phyloP scores from a whole-genome alignment of 1,139 yeast species.

The Pichia cactophila region DNA sequence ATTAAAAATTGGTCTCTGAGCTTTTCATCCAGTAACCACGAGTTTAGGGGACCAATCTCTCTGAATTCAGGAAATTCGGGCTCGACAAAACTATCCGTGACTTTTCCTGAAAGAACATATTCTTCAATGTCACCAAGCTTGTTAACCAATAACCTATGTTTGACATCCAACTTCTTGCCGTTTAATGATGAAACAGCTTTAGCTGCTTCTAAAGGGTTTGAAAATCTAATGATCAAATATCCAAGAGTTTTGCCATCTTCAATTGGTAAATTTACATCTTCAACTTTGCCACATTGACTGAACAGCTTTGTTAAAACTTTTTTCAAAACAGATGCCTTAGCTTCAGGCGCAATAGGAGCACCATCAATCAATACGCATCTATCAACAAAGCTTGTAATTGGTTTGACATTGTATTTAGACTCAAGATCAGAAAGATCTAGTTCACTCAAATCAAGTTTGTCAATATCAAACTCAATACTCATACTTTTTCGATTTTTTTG shows the following conservation, averaged over 20 bases:
- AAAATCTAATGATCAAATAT: conserved; percentile 79
- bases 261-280: conserved; percentile 71
- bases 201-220: conserved; percentile 57
- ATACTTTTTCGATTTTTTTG: neutral
- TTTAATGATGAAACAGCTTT: conserved; percentile 75
- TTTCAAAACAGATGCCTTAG: conserved; percentile 75
- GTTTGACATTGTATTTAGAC: conserved; percentile 56
- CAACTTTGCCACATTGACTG: conserved; percentile 61
- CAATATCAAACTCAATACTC: conserved; percentile 21
- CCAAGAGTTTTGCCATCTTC: conserved; percentile 81
- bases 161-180: conserved; percentile 87
- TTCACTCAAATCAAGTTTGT: conserved; percentile 46
- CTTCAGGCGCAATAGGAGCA: conserved; percentile 89
- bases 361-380: conserved; percentile 87
- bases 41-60: conserved; percentile 72
- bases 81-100: conserved; percentile 56
- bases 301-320: conserved; percentile 82
- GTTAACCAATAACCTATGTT: conserved; percentile 84
- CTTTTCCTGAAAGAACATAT: conserved; percentile 62
- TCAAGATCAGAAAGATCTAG: conserved; percentile 88
- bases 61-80: conserved; percentile 67
- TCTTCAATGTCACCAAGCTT: conserved; percentile 79
- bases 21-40: conserved; percentile 84
- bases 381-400: conserved; percentile 55
- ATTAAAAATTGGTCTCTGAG: conserved; percentile 88